These are phyloP conservation scores for Quercus phellos DNA, from an alignment of 331 rosid species.

Conservation along the genomic window DNA sequence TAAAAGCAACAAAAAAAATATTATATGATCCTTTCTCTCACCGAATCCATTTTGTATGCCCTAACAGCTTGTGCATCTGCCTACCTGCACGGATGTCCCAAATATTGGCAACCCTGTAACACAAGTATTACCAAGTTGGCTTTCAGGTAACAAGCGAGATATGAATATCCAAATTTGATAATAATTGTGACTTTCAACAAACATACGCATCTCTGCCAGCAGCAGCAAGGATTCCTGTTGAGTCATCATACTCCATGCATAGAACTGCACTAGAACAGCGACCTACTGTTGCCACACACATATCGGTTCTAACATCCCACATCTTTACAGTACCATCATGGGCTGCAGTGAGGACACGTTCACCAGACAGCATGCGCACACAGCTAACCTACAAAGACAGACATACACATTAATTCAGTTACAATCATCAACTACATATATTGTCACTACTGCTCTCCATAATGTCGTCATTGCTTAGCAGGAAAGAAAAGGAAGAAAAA, in stretches of 20 bases:
- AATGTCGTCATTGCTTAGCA: conserved; percentile 10
- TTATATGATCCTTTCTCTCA: conserved; percentile 23
- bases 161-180: conserved; percentile 12
- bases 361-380: conserved; percentile 94
- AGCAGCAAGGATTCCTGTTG: conserved; percentile 87
- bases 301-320: conserved; percentile 99
- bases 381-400: conserved; percentile 71
- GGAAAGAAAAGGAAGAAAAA: not conserved
- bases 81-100: conserved; percentile 94
- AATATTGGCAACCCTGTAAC: conserved; percentile 71
- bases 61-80: conserved; percentile 94
- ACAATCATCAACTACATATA: conserved; percentile 15
- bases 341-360: conserved; percentile 91
- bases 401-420: conserved; percentile 24
- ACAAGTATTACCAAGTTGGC: conserved; percentile 23
- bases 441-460: conserved; percentile 11
- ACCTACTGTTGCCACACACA: conserved; percentile 98
- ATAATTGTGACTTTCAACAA: conserved; percentile 8
- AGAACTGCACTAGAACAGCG: conserved; percentile 94
- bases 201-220: conserved; percentile 96
- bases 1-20: conserved; percentile 16
- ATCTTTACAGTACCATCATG: conserved; percentile 97
- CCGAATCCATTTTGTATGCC: conserved; percentile 95
- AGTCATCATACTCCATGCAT: conserved; percentile 96
- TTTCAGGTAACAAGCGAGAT: conserved; percentile 4